A percentile compares a stretch with the other conserved stretches of the same genome.
Evolutionary conservation across 2,329 filamentous ascomycete genomes (phyloP).

Genomic region (Sclerotinia spermophila): DNA sequence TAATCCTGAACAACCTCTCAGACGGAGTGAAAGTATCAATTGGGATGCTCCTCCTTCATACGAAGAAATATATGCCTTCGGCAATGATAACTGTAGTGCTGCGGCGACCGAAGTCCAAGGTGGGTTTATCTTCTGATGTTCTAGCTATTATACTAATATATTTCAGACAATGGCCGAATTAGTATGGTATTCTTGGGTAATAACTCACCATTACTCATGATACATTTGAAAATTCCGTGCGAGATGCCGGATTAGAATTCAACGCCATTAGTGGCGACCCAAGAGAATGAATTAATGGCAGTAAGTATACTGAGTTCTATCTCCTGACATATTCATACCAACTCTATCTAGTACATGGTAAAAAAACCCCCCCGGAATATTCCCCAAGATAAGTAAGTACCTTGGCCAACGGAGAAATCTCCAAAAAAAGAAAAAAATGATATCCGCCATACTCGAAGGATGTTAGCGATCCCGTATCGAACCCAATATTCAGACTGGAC

Average conservation of each 20-base stretch:
- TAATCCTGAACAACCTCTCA: neutral
- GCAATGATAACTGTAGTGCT: too few relatives aligned
- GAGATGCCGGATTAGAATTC: constrained; percentile 69
- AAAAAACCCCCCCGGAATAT: constrained; percentile 75
- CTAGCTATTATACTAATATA: neutral
- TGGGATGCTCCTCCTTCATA: constrained; percentile 12
- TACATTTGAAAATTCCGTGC: constrained; percentile 69
- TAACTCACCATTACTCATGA: constrained; percentile 55
- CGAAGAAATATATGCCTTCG: neutral
- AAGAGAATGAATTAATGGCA: constrained; percentile 30
- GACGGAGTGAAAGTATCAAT: neutral
- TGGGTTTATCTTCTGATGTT: neutral
- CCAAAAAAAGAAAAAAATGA: constrained; percentile 65
- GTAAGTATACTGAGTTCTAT: neutral
- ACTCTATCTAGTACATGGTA: constrained; percentile 46
- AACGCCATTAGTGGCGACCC: constrained; percentile 77
- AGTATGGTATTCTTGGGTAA: constrained; percentile 23
- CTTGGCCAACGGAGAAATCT: constrained; percentile 69
- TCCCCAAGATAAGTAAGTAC: constrained; percentile 75
- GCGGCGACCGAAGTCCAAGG: too few relatives aligned
- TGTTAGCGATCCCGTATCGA: constrained; percentile 79
- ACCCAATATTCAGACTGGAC: constrained; percentile 39
- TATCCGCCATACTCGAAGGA: constrained; percentile 70
- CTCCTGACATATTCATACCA: neutral
- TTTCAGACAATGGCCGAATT: constrained; percentile 26